Conservation (phyloP, 306 rosid genomes). For the Ceratonia siliqua region DNA sequence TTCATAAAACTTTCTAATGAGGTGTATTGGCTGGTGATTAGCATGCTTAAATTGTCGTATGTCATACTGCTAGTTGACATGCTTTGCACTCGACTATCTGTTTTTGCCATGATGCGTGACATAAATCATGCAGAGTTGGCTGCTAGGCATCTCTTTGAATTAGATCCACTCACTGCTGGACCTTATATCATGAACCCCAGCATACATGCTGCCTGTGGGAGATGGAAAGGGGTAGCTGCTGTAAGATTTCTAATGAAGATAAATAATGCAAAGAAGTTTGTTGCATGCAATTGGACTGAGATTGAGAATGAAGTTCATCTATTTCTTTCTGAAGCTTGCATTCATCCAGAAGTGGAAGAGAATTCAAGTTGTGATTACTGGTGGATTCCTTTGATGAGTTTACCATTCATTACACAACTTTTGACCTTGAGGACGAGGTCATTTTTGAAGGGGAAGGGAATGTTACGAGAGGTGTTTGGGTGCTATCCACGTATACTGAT, state of each 20-base stretch:
- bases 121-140: conserved; percentile 46
- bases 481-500: too few relatives aligned
- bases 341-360: conserved; percentile 41
- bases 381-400: too few relatives aligned
- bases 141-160: conserved; percentile 43
- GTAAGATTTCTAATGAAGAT: conserved; percentile 47
- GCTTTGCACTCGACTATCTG: conserved; percentile 43
- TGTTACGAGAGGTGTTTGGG: too few relatives aligned
- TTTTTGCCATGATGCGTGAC: conserved; percentile 42
- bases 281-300: conserved; percentile 54
- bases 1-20: too few relatives aligned
- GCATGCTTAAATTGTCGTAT: too few relatives aligned
- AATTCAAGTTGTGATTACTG: background rate
- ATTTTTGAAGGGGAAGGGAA: background rate
- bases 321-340: conserved; percentile 50
- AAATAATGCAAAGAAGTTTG: conserved; percentile 50
- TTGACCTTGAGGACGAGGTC: too few relatives aligned
- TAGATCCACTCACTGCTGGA: conserved; percentile 51
- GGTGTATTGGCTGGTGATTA: too few relatives aligned
- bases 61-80: too few relatives aligned
- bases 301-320: conserved; percentile 45
- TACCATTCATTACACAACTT: too few relatives aligned
- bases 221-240: conserved; percentile 50
- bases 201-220: conserved; percentile 53
- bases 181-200: conserved; percentile 56